These are phyloP conservation scores for Debaryomyces nepalensis DNA, from an alignment of 1,139 yeast species.

Conservation along the genomic window DNA sequence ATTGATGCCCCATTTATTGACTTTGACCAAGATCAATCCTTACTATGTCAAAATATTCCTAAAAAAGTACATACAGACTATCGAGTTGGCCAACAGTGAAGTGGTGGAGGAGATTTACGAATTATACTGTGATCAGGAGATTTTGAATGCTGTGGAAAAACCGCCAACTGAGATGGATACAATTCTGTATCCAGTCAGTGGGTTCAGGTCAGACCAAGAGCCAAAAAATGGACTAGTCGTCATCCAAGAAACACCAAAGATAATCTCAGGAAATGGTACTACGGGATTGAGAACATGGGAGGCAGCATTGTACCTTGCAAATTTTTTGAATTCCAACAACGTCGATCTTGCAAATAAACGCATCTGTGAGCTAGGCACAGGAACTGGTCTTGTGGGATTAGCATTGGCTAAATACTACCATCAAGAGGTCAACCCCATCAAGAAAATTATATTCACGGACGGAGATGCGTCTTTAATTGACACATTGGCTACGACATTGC, in stretches of 20 bases:
- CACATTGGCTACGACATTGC: conserved; percentile 49
- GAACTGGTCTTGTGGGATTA: conserved; percentile 85
- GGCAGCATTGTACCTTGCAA: conserved; percentile 74
- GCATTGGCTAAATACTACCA: conserved; percentile 44
- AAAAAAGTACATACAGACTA: conserved; percentile 39
- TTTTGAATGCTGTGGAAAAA: conserved; percentile 45
- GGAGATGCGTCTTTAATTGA: conserved; percentile 74
- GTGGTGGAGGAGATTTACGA: conserved; percentile 57
- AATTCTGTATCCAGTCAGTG: conserved; percentile 48
- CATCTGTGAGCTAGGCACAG: conserved; percentile 81
- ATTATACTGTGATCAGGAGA: conserved; percentile 40
- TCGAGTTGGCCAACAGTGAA: conserved; percentile 35
- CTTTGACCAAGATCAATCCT: conserved; percentile 42
- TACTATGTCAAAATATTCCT: conserved; percentile 54
- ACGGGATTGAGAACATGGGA: conserved; percentile 96
- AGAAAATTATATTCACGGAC: conserved; percentile 64
- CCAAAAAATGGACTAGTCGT: conserved; percentile 32
- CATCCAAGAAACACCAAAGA: conserved; percentile 63
- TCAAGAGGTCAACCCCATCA: conserved; percentile 18
- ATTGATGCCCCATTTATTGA: conserved; percentile 23
- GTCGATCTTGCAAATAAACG: conserved; percentile 22
- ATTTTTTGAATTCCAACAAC: conserved; percentile 38
- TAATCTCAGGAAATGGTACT: conserved; percentile 75
- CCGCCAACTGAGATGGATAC: conserved; percentile 52
- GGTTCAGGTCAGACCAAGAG: conserved; percentile 18